A percentile compares a stretch with the other conserved stretches of the same genome.
Conservation (phyloP, 345 rosid genomes). For the Aquilaria yunnanensis region DNA sequence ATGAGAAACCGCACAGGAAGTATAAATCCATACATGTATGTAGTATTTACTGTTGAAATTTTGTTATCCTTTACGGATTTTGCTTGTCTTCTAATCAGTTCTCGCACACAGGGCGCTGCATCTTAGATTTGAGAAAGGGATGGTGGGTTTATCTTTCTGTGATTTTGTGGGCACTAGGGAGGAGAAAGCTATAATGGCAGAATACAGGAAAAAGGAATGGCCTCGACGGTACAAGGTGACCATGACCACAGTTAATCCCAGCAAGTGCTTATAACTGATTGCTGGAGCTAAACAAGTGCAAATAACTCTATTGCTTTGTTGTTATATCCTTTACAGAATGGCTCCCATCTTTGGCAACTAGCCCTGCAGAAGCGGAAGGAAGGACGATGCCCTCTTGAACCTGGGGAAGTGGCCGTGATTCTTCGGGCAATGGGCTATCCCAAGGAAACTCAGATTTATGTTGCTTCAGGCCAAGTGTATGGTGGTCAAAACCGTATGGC, state of each 20-base stretch:
- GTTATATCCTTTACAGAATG: constrained; percentile 57
- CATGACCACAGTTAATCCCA: background rate
- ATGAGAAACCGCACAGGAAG: constrained; percentile 96
- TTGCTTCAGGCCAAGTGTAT: constrained; percentile 99
- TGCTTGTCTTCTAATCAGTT: constrained; percentile 10
- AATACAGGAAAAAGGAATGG: constrained; percentile 95
- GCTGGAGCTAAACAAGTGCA: too few species aligned
- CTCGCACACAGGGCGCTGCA: constrained; percentile 84
- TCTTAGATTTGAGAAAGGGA: constrained; percentile 99
- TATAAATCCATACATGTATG: constrained; percentile 84
- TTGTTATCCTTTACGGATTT: constrained; percentile 12
- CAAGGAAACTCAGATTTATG: constrained; percentile 97
- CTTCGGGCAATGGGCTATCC: constrained; percentile 98
- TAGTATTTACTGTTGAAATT: constrained; percentile 14
- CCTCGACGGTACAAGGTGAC: constrained; percentile 95
- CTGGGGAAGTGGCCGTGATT: constrained; percentile 98
- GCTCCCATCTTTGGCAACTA: constrained; percentile 95
- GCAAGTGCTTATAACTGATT: background rate
- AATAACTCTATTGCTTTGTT: constrained; percentile 9
- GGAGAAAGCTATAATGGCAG: constrained; percentile 94
- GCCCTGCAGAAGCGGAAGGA: constrained; percentile 97
- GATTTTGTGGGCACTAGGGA: constrained; percentile 98
- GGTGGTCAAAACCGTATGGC: constrained; percentile 99
- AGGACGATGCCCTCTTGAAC: constrained; percentile 99
- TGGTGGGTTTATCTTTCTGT: constrained; percentile 97